Base-by-base conservation (phyloP, 1,139 yeast species). In the Pneumocystis canis region DNA sequence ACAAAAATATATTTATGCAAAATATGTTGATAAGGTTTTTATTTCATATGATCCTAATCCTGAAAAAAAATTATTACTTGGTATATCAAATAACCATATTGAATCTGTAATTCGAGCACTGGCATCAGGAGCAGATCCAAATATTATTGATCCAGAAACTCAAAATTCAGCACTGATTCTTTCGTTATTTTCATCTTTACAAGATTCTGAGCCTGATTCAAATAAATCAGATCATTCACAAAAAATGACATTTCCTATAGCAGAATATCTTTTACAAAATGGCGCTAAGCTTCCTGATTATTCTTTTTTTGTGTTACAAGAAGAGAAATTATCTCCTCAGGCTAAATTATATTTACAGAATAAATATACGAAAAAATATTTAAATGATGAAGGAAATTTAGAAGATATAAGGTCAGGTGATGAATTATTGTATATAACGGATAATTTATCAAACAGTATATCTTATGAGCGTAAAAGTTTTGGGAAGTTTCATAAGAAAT, bases 201-300 rank as follows among this genome's bases (percentile, higher is more conserved):
- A 64, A 20, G 60, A 61, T 16, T 56, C 65, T 16, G 40, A 58
- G 39, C 18, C 58, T 61, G 30, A 54, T 64, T 40, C 18, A 62
- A 40, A 54, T 59, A 39, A 65, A 63, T 30, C 61, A 60, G 53
- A 61, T 53, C 39, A 60, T 47, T 58, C 65, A 68, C 41, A 64
- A 54, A 35, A 62, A 39, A 54, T 47, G 14, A 66, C 69, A 5
- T 89, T 85, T 73, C 84, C 85, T n/a, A 75, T 87, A 30, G 83
- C 95, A 0, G 96, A 89, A 70, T 76, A 88, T 53, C 75, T 90
- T 16, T 69, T 85, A 2, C 77, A 86, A 66, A 87, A 87, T 71
- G 94, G 95, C 16, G 79, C 78, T 0, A 67, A 70, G 5, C 65
- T 73, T 30, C 76, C 78, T 25, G 31, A 25, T 18, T 40, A n/a